phyloP scores from a whole-genome alignment of 2,329 filamentous ascomycete species.

The Cladosporium colombiae region DNA sequence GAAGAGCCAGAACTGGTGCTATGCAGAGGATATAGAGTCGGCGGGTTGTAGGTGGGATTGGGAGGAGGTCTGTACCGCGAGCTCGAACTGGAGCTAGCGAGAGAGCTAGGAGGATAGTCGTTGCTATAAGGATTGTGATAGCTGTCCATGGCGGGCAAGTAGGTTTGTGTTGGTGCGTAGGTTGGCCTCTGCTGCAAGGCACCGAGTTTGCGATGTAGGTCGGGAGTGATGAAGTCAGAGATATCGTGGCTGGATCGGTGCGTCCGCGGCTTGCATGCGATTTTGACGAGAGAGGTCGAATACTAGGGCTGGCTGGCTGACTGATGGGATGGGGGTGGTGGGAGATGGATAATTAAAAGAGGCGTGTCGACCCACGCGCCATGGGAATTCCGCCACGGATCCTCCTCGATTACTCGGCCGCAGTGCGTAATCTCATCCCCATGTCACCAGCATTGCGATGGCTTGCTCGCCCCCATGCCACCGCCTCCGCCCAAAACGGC shows the following conservation, averaged over 20 bases:
- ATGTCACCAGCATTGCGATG: background rate
- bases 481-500: background rate
- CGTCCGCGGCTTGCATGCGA: constrained; percentile 2
- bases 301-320: background rate
- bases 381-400: background rate
- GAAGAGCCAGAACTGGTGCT: constrained; percentile 1
- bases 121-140: constrained; percentile 5
- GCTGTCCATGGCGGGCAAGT: background rate
- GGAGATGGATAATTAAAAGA: background rate
- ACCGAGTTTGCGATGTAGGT: background rate
- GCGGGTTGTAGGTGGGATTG: background rate
- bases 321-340: background rate
- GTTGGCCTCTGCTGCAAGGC: constrained; percentile 11
- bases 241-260: constrained; percentile 14
- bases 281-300: background rate
- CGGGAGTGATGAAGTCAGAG: constrained; percentile 7
- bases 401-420: background rate
- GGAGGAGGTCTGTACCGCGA: background rate
- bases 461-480: background rate
- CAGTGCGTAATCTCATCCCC: background rate
- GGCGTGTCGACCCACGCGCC: background rate
- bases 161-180: background rate
- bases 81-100: background rate
- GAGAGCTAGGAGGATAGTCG: background rate
- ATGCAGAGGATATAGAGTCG: background rate